Conservation (phyloP, 495 filamentous ascomycete species). For the Xylaria curta region DNA sequence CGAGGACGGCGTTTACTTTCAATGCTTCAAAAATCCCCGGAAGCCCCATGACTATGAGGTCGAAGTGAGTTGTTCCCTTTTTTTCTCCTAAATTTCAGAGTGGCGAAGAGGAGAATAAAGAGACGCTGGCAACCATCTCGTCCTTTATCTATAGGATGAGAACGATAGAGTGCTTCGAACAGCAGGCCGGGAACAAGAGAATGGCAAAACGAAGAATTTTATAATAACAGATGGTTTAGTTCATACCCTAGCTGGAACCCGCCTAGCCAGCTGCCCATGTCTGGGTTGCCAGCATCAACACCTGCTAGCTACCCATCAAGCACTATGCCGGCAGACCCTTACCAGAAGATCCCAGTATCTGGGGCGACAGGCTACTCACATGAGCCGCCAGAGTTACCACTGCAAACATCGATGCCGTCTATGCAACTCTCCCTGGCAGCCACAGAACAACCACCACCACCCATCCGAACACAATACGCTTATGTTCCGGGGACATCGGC, state of each 20-base stretch:
- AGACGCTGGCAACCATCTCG: not conserved
- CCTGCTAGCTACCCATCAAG: conserved; percentile 50
- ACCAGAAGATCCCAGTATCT: conserved; percentile 54
- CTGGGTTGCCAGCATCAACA: conserved; percentile 49
- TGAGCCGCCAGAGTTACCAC: conserved; percentile 56
- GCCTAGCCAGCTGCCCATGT: conserved; percentile 44
- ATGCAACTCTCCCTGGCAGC: conserved; percentile 54
- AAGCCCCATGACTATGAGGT: conserved; percentile 59
- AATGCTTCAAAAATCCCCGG: conserved; percentile 59
- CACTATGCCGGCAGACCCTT: conserved; percentile 51
- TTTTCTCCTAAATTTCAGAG: not conserved
- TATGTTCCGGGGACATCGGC: conserved; percentile 53
- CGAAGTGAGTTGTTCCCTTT: conserved; percentile 50
- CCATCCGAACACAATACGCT: conserved; percentile 56
- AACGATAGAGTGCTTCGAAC: not conserved
- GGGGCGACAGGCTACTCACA: conserved; percentile 51
- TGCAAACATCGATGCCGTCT: conserved; percentile 57
- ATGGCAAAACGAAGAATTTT: conserved; percentile 26
- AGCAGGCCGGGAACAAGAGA: not conserved
- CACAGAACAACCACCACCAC: conserved; percentile 46
- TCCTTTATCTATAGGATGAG: conserved; percentile 1
- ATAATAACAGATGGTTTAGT: conserved; percentile 35
- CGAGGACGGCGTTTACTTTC: conserved; percentile 60
- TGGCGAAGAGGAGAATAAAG: not conserved
- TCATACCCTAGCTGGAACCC: conserved; percentile 52